Base-by-base conservation (phyloP, 257 asterid species). In the Nicotiana sylvestris region DNA sequence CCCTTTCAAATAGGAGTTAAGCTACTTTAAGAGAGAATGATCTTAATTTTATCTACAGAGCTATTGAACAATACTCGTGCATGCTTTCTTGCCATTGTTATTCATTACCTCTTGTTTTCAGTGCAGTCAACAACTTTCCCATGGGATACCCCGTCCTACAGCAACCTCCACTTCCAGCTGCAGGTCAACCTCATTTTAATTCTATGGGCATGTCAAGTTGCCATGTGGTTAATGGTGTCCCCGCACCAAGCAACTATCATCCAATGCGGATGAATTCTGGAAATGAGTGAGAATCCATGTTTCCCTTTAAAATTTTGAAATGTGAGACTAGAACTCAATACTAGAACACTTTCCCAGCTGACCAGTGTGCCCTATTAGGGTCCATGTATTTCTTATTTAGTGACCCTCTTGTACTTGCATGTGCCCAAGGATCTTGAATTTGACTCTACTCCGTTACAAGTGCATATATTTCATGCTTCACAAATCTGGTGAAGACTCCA, bases 41-140 rank as follows among this genome's bases (percentile, higher is more conserved):
- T 1, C 33, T 69, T 69, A 10, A 30, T n/a, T 10, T 69, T 69
- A n/a, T 69, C 57, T 69, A 39, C 32, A 9, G 77, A 39, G 56
- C 30, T 37, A 9, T n/a, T 39, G 33, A 70, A 69, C 17, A 68
- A 37, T 10, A 6, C 12, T 43, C 57, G 10, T 70, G 33, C 21
- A 21, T 21, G 10, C n/a, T 3, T 53, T 53, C 15, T 53, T 53
- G 5, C 17, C 78, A 62, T 74, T 87, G 67, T 83, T 92, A 85
- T 88, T 90, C 85, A 87, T 69, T 64, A 88, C 81, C 85, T 46
- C 87, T 86, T 90, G 84, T 88, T 89, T 84, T 89, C 92, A 86
- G 92, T 89, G 95, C 99, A 96, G 99, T 88, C 91, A 91, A 90
- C 92, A 96, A 90, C 88, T 91, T 96, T 85, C 97, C 98, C 21